Percentiles rank a stretch among this genome's conserved stretches.
Conservation (phyloP, 768 basidiomycete species). For the Hypholoma sublateritium region DNA sequence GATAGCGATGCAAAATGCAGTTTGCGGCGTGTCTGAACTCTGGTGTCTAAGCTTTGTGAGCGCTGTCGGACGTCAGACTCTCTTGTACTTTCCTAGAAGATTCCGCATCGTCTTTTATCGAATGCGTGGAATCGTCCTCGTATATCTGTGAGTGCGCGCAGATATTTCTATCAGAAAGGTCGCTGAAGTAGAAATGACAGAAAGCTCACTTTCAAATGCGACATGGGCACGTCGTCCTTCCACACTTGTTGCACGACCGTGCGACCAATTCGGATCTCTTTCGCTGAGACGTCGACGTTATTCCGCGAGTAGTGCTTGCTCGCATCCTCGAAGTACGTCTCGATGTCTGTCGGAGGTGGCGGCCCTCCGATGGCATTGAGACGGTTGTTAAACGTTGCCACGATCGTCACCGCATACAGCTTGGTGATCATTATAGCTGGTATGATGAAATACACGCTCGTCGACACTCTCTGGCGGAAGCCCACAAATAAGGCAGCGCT, state of each 20-base stretch:
- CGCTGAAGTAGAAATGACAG: not conserved
- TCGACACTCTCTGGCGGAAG: slow-evolving; percentile 23
- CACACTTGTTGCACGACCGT: slow-evolving; percentile 26
- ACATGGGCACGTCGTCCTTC: slow-evolving; percentile 21
- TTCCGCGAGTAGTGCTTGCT: slow-evolving; percentile 14
- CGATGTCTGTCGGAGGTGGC: slow-evolving; percentile 18
- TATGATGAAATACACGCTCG: slow-evolving; percentile 29
- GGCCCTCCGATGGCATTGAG: slow-evolving; percentile 23
- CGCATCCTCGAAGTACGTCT: slow-evolving; percentile 18
- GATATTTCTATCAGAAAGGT: not conserved
- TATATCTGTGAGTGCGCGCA: not conserved
- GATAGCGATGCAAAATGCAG: not conserved
- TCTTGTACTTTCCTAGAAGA: slow-evolving; percentile 7
- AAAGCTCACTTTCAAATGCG: slow-evolving; percentile 12
- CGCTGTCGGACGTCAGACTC: slow-evolving; percentile 1
- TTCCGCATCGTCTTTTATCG: slow-evolving; percentile 13
- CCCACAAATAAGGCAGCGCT: slow-evolving; percentile 29
- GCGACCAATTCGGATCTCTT: slow-evolving; percentile 23
- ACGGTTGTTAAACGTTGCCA: slow-evolving; percentile 33
- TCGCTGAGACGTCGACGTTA: slow-evolving; percentile 5
- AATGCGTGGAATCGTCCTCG: slow-evolving; percentile 1
- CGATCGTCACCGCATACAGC: slow-evolving; percentile 32
- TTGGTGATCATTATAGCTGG: slow-evolving; percentile 34
- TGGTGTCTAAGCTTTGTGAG: not conserved
- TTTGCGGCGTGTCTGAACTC: slow-evolving; percentile 1